Evolutionary conservation across 2,329 filamentous ascomycete species (phyloP).

Genomic region (Aspergillus tubingensis): DNA sequence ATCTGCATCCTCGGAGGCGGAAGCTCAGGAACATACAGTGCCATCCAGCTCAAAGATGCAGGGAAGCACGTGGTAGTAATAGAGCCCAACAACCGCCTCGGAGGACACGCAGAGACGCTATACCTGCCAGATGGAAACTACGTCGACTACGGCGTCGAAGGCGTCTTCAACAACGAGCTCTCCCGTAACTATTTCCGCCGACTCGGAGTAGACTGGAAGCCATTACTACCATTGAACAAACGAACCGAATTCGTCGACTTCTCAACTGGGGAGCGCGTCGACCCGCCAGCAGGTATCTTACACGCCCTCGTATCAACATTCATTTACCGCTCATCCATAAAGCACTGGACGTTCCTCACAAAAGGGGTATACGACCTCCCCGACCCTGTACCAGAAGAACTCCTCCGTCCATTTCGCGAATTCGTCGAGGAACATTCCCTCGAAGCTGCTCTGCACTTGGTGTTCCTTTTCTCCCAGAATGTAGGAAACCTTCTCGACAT

Average conservation of each 20-base stretch:
- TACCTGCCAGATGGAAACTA: constrained; percentile 30
- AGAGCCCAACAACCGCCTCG: constrained; percentile 37
- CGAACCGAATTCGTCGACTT: constrained; percentile 35
- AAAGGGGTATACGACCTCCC: constrained; percentile 42
- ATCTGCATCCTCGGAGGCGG: constrained; percentile 41
- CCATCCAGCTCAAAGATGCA: constrained; percentile 33
- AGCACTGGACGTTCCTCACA: constrained; percentile 14
- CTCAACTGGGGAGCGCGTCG: constrained; percentile 15
- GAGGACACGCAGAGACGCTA: constrained; percentile 38
- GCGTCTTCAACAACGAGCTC: constrained; percentile 36
- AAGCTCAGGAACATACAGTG: constrained; percentile 37
- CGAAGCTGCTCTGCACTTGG: constrained; percentile 2
- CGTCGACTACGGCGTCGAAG: constrained; percentile 36
- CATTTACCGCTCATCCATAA: constrained; percentile 14
- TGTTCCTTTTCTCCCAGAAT: constrained; percentile 14
- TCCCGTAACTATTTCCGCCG: constrained; percentile 32
- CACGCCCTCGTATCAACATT: not conserved
- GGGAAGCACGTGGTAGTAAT: constrained; percentile 37
- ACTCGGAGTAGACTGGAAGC: constrained; percentile 26
- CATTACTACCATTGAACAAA: constrained; percentile 16
- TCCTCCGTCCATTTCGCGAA: constrained; percentile 20
- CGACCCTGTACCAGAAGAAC: constrained; percentile 23
- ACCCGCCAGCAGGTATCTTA: constrained; percentile 11
- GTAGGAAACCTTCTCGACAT: constrained; percentile 16
- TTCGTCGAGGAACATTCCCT: constrained; percentile 20